Conservation (phyloP, 768 basidiomycete species). For the Baorangia bicolor region DNA sequence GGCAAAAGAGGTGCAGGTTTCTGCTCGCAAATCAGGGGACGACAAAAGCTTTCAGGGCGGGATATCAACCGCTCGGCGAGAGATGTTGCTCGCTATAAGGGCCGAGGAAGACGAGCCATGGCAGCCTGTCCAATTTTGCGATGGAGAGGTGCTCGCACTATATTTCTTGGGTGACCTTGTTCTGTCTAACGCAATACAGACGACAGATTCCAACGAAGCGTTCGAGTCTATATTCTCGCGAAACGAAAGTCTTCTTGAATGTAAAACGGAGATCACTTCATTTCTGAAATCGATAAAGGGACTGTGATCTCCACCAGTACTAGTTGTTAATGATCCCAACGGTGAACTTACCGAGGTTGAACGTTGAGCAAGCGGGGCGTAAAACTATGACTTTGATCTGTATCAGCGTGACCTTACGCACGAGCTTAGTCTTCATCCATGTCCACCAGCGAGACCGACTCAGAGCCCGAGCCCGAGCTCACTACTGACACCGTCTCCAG, state of each 20-base stretch:
- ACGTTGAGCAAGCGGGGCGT: neutral
- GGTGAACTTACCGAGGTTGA: neutral
- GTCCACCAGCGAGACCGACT: conserved; percentile 55
- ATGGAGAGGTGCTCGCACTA: conserved; percentile 52
- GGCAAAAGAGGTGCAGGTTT: conserved; percentile 74
- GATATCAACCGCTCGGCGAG: conserved; percentile 66
- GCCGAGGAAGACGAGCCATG: conserved; percentile 78
- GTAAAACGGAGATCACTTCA: conserved; percentile 52
- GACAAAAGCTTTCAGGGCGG: conserved; percentile 66
- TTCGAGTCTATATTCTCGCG: conserved; percentile 67
- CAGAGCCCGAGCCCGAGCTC: conserved; percentile 45
- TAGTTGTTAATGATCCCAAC: neutral
- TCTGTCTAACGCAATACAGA: conserved; percentile 40
- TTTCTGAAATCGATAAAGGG: conserved; percentile 60
- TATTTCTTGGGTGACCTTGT: neutral
- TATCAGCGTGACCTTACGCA: neutral
- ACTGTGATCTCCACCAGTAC: conserved; percentile 35
- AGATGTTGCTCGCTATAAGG: conserved; percentile 73
- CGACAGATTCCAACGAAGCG: conserved; percentile 50
- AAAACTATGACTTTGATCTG: conserved; percentile 2
- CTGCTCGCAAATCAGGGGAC: conserved; percentile 62
- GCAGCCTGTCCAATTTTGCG: conserved; percentile 66
- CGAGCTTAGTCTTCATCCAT: conserved; percentile 14
- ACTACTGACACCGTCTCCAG: conserved; percentile 12
- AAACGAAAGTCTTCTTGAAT: conserved; percentile 48